Evolutionary conservation across 78 protist species (phyloP).

Genomic region (Chrysochromulina tobinii): DNA sequence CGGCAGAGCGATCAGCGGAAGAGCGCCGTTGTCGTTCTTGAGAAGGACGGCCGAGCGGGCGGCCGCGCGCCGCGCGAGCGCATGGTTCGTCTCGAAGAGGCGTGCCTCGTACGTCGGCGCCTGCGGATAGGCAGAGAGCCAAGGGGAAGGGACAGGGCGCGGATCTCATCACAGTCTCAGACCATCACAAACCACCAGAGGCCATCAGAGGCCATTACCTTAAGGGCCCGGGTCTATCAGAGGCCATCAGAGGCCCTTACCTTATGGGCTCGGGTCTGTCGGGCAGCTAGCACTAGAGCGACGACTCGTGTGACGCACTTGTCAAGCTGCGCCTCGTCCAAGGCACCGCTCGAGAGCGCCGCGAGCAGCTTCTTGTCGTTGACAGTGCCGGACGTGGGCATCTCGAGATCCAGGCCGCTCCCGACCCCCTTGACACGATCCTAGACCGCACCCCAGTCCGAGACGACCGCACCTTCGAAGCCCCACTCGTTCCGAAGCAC

Average conservation of each 20-base stretch:
- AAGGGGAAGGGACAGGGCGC: too few species aligned
- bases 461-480: not conserved
- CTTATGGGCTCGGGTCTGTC: too few species aligned
- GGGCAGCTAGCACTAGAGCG: not conserved
- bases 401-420: not conserved
- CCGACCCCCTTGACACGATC: not conserved
- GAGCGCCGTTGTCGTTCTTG: constrained; percentile 28
- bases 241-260: too few species aligned
- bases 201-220: too few species aligned
- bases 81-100: not conserved
- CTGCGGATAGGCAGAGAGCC: too few species aligned
- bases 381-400: not conserved
- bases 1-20: too few species aligned
- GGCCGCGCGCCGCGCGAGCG: constrained; percentile 27
- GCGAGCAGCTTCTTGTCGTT: not conserved
- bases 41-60: constrained; percentile 37
- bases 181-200: too few species aligned
- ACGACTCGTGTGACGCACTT: not conserved
- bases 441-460: constrained; percentile 12
- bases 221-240: too few species aligned
- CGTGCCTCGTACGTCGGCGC: too few species aligned
- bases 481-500: not conserved
- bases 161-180: too few species aligned
- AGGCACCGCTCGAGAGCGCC: not conserved
- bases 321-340: not conserved